These are phyloP conservation scores for Coccomyxa sp. DNA, from an alignment of 139 green algal species.

Conservation along the genomic window DNA sequence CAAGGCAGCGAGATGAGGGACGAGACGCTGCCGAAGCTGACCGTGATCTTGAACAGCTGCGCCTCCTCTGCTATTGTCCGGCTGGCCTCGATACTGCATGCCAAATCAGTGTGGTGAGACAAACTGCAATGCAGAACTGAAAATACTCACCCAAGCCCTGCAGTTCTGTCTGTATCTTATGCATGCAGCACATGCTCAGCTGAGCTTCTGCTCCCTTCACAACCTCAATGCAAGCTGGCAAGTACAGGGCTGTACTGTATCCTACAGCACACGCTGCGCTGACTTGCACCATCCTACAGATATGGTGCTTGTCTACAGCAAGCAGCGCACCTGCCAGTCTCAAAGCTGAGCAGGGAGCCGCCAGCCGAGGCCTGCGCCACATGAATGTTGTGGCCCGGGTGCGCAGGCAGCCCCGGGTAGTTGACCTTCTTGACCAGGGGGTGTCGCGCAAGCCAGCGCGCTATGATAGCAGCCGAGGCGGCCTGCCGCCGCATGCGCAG, in stretches of 20 bases:
- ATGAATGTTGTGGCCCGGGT: slow-evolving; percentile 58
- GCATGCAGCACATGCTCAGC: no score
- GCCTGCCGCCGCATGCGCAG: slow-evolving; percentile 88
- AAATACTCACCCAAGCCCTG: no score
- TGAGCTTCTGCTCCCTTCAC: no score
- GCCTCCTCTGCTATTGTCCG: slow-evolving; percentile 79
- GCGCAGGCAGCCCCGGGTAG: slow-evolving; percentile 75
- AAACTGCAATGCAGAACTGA: no score
- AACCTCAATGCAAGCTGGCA: no score
- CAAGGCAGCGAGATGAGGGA: slow-evolving; percentile 91
- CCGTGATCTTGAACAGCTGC: slow-evolving; percentile 93
- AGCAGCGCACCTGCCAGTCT: slow-evolving; percentile 51
- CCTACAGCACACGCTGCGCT: no score
- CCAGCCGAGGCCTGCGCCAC: slow-evolving; percentile 44
- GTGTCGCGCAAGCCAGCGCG: slow-evolving; percentile 76
- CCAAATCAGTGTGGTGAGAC: no score
- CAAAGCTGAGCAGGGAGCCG: slow-evolving; percentile 82
- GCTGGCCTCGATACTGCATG: slow-evolving; percentile 42
- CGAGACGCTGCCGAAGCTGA: slow-evolving; percentile 90
- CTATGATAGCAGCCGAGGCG: slow-evolving; percentile 67
- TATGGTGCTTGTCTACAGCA: no score
- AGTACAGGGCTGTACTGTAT: no score
- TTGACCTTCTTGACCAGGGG: slow-evolving; percentile 81
- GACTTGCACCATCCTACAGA: no score
- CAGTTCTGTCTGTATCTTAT: no score